Conservation (phyloP, 306 rosid genomes). For the Gynostemma pentaphyllum region DNA sequence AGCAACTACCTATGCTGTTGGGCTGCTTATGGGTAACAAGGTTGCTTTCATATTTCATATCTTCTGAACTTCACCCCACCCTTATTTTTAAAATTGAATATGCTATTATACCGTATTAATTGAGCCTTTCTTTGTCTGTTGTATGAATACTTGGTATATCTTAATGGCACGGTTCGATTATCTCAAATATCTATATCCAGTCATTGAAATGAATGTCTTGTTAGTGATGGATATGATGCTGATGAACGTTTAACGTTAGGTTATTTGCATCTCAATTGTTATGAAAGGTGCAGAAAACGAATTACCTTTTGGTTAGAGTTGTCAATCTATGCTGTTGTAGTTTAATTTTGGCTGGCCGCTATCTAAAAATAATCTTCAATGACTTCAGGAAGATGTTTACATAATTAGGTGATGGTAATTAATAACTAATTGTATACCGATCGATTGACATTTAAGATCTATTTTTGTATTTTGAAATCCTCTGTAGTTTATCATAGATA, state of each 20-base stretch:
- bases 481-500: neutral
- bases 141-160: neutral
- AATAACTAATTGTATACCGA: no score
- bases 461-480: neutral
- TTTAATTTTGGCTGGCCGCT: neutral
- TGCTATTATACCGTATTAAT: neutral
- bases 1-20: slow-evolving; percentile 54
- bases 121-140: neutral
- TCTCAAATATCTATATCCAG: neutral
- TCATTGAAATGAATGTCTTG: neutral
- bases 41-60: slow-evolving; percentile 24
- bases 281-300: neutral
- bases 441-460: neutral
- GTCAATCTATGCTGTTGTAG: neutral
- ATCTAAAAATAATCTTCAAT: neutral
- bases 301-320: neutral
- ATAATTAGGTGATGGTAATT: neutral
- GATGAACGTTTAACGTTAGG: neutral
- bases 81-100: neutral
- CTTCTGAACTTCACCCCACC: neutral
- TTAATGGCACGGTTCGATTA: neutral
- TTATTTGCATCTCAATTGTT: neutral
- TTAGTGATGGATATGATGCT: no score
- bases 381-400: neutral
- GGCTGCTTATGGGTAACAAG: slow-evolving; percentile 69